Percentiles rank a stretch among this genome's conserved stretches.
Evolutionary conservation across 2,329 filamentous ascomycete genomes (phyloP).

Genomic region (Talaromyces islandicus): DNA sequence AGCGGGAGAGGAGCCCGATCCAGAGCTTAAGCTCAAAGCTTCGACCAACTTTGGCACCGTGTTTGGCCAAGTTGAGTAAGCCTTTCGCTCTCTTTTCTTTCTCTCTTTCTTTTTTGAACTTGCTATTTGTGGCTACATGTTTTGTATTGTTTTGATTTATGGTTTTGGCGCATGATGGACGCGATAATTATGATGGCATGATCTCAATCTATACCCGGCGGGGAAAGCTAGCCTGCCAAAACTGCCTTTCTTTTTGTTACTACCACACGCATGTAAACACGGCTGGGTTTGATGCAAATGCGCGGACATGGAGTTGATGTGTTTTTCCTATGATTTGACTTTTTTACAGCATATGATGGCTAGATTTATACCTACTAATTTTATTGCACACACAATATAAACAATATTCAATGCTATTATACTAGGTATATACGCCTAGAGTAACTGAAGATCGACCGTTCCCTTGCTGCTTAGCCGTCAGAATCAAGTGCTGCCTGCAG

Average conservation of each 20-base stretch:
- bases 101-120: neutral
- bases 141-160: neutral
- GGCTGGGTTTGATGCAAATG: neutral
- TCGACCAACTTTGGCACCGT: slow-evolving; percentile 45
- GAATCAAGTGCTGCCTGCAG: neutral
- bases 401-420: neutral
- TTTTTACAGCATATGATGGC: neutral
- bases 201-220: neutral
- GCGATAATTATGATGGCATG: neutral
- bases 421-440: neutral
- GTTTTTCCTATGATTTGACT: neutral
- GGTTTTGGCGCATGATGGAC: neutral
- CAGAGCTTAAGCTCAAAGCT: slow-evolving; percentile 38
- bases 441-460: neutral
- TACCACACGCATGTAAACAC: neutral
- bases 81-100: slow-evolving; percentile 6
- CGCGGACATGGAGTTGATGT: neutral
- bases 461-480: neutral
- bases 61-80: slow-evolving; percentile 28
- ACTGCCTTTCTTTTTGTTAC: neutral
- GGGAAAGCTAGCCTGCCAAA: neutral
- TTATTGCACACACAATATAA: no score
- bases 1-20: slow-evolving; percentile 21
- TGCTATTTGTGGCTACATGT: neutral
- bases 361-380: neutral